Evolutionary conservation across 1,284 basidiomycete genomes (phyloP).

Genomic region (Cutaneotrichosporon sp.): DNA sequence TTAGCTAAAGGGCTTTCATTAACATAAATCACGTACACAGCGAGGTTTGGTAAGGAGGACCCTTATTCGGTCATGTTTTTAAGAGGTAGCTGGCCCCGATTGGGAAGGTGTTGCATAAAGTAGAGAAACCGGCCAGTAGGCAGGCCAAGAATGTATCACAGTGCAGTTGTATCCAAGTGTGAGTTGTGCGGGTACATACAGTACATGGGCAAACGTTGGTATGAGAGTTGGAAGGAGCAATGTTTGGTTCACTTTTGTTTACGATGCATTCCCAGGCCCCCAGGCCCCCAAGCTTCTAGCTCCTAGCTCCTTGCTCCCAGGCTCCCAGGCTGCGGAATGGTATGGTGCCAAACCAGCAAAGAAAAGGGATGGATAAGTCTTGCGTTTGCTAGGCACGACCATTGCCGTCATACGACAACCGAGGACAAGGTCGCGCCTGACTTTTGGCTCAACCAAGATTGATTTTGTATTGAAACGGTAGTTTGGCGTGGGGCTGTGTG

Average conservation of each 20-base stretch:
- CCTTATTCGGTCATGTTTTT: conserved; percentile 6
- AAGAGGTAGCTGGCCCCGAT: background rate
- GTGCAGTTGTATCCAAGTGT: background rate
- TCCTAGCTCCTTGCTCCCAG: too few relatives aligned
- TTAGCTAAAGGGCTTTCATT: background rate
- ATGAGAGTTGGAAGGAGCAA: too few relatives aligned
- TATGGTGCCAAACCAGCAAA: too few relatives aligned
- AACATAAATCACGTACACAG: background rate
- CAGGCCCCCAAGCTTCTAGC: too few relatives aligned
- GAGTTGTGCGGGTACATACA: too few relatives aligned
- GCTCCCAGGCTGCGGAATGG: too few relatives aligned
- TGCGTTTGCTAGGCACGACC: background rate
- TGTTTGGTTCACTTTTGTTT: background rate
- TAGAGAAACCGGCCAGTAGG: background rate
- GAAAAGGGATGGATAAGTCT: too few relatives aligned
- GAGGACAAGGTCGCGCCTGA: background rate
- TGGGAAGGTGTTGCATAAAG: background rate
- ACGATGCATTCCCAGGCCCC: too few relatives aligned
- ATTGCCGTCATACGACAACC: background rate
- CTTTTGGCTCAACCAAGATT: background rate
- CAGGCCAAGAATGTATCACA: too few relatives aligned
- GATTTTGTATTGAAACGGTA: background rate
- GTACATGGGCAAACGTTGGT: too few relatives aligned
- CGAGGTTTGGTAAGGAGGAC: background rate
- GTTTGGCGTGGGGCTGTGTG: background rate